Percentiles rank a stretch among this genome's conserved stretches.
Conservation (phyloP, 2,329 filamentous ascomycete genomes). For the Monosporascus cannonballus region DNA sequence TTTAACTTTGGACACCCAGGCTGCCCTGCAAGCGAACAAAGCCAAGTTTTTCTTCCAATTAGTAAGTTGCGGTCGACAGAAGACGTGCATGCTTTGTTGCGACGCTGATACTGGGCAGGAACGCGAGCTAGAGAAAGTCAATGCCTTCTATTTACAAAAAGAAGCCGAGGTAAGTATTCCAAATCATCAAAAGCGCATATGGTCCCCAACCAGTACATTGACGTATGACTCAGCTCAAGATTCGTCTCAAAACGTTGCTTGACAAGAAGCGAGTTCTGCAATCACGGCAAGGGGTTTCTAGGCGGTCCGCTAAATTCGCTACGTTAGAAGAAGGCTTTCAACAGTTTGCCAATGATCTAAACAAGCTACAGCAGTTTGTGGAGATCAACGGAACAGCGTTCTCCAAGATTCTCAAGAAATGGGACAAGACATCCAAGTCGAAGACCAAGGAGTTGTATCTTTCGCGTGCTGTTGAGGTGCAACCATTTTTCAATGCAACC, state of each 20-base stretch:
- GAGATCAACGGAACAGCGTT: conserved; percentile 97
- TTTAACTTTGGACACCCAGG: conserved; percentile 66
- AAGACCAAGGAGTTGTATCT: conserved; percentile 97
- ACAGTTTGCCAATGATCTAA: conserved; percentile 92
- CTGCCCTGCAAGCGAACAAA: conserved; percentile 90
- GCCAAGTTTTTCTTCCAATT: conserved; percentile 98
- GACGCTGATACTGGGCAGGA: conserved; percentile 57
- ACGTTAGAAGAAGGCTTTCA: conserved; percentile 95
- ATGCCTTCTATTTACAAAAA: conserved; percentile 95
- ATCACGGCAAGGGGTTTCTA: conserved; percentile 71
- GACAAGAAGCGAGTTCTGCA: conserved; percentile 94
- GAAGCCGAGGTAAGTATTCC: conserved; percentile 75
- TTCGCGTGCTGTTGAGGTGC: conserved; percentile 90
- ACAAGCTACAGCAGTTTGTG: conserved; percentile 97
- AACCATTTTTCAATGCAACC: conserved; percentile 95
- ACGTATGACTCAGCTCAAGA: conserved; percentile 63
- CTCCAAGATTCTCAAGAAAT: conserved; percentile 98
- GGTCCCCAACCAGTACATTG: not conserved
- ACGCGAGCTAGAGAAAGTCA: conserved; percentile 96
- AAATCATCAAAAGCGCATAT: not conserved
- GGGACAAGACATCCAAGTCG: conserved; percentile 99
- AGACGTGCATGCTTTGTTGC: not conserved
- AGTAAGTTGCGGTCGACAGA: conserved; percentile 45
- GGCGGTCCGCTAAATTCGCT: conserved; percentile 87
- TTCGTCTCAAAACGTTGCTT: conserved; percentile 83